Conservation (phyloP, 1,284 basidiomycete species). For the Trametes sp. region DNA sequence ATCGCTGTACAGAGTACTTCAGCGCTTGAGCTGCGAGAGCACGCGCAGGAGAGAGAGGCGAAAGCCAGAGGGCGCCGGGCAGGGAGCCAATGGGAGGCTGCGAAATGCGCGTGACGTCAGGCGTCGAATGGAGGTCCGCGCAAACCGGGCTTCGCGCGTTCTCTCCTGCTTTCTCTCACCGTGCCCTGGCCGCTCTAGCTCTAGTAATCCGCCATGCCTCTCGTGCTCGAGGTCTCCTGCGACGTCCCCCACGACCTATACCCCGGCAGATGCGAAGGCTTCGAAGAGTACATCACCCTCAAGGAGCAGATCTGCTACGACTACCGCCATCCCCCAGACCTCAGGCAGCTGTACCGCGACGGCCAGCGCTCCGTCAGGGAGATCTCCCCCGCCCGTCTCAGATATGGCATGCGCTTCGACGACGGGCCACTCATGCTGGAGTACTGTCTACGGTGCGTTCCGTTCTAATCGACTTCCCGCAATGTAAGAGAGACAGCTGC, state of each 20-base stretch:
- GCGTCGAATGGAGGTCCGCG: not conserved
- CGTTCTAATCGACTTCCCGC: not conserved
- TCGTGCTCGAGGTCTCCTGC: not conserved
- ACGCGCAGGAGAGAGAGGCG: too few species aligned
- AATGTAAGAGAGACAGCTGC: not conserved
- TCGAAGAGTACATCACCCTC: slow-evolving; percentile 16
- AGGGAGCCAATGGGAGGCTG: too few species aligned
- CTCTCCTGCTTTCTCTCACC: not conserved
- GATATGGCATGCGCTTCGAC: not conserved
- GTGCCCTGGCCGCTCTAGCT: not conserved
- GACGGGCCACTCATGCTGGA: slow-evolving; percentile 19
- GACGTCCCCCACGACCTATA: slow-evolving; percentile 6
- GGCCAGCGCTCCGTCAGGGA: slow-evolving; percentile 1
- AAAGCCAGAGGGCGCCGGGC: too few species aligned
- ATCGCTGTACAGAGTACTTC: too few species aligned
- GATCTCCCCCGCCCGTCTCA: not conserved
- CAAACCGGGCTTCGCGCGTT: not conserved
- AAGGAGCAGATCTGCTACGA: slow-evolving; percentile 16
- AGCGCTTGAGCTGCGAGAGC: too few species aligned
- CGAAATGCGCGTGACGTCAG: too few species aligned
- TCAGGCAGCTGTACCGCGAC: slow-evolving; percentile 4
- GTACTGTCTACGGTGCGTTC: slow-evolving; percentile 6
- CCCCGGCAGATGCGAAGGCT: not conserved
- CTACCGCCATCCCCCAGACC: slow-evolving; percentile 6
- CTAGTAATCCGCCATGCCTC: not conserved